A percentile compares a stretch with the other conserved stretches of the same genome.
Conservation (phyloP, 805 yeast species). For the Metschnikowia lochheadii region DNA sequence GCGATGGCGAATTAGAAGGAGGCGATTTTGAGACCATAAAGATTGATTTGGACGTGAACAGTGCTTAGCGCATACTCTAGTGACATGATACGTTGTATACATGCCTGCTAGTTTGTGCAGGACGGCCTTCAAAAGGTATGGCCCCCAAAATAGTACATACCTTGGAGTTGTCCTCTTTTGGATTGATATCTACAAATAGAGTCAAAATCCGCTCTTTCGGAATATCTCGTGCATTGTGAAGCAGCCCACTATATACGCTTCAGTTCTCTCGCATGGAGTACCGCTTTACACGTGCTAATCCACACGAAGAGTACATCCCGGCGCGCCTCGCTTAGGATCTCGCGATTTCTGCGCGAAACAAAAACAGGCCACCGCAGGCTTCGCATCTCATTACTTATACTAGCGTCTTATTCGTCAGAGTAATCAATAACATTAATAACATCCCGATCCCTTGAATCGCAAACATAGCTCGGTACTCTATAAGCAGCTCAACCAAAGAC, state of each 20-base stretch:
- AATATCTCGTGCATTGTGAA: too few species aligned
- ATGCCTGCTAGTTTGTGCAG: neutral
- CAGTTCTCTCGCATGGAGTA: too few species aligned
- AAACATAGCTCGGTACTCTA: neutral
- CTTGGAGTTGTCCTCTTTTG: neutral
- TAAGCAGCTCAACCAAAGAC: neutral
- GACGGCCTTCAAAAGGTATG: neutral
- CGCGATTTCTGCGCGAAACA: slow-evolving; percentile 4
- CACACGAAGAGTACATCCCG: neutral
- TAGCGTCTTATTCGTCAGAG: neutral
- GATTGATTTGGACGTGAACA: slow-evolving; percentile 16
- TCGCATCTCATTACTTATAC: slow-evolving; percentile 1
- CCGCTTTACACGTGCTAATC: too few species aligned
- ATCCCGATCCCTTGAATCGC: too few species aligned
- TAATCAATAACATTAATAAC: neutral
- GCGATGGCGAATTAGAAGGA: slow-evolving; percentile 15
- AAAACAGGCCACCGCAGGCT: slow-evolving; percentile 4
- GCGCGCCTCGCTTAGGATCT: slow-evolving; percentile 2
- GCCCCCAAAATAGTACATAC: neutral
- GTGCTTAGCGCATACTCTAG: neutral
- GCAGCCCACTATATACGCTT: too few species aligned
- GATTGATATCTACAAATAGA: neutral
- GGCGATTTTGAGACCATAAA: slow-evolving; percentile 16
- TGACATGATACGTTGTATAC: neutral
- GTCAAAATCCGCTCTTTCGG: neutral